Evolutionary conservation across 2,329 filamentous ascomycete species (phyloP), one percentile per base, ranked within the genome.

Genomic region (Aspergillus sp.): DNA sequence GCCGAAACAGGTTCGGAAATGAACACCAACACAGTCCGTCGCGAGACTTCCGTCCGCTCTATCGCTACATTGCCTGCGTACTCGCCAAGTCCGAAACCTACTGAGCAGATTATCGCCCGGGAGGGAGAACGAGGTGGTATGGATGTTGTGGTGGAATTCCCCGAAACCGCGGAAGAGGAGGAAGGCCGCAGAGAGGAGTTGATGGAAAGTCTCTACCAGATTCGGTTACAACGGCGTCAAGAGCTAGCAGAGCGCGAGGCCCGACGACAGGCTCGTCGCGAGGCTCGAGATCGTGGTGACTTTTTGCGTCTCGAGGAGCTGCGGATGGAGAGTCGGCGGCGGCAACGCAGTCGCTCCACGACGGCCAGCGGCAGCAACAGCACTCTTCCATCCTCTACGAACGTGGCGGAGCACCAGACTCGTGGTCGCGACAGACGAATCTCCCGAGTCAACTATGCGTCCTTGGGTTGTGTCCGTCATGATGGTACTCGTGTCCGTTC

Each of bases 41-140:
- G 91, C 29, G 86, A 91, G 57, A 90, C 88, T 1, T 94, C 88
- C 7, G 77, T 97, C 37, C 84, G 91, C 43, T 95, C 89, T n/a
- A 83, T 97, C 44, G 93, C 96, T 78, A 97, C 93, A 0, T 71
- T 98, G 3, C 93, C 93, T 0, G 79, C 87, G 0, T 98, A 98
- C 65, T 84, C 86, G 3, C 78, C 77, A 11, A 81, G 81, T 27
- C 81, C 89, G 0, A 76, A 81, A 39, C 83, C 86, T 13, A 83
- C 81, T 37, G 93, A 98, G 65, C 83, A 84, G 53, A 83, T 96
- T 1, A 75, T 97, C 38, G 93, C 83, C 6, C 80, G 90, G 5
- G 93, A 95, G 65, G 93, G 93, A 39, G 93, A 98, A 63, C 79
- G 93, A 47, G 91, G 78, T 42, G 93, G 93, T 6, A 89, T 98